Base-by-base conservation (phyloP, 257 asterid genomes). In the Parsonsia alboflavescens region DNA sequence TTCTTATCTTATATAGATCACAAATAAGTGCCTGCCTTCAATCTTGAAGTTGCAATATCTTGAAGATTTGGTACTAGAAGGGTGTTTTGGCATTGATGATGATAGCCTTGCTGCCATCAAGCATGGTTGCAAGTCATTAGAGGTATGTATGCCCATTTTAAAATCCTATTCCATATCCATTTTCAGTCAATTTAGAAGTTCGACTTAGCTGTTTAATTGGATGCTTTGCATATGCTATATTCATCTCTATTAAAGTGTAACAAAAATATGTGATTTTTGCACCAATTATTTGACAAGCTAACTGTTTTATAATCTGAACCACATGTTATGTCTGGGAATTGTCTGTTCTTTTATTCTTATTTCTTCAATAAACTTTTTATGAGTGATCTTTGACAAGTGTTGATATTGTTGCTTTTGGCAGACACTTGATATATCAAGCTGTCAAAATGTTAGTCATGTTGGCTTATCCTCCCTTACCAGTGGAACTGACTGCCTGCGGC, bases 401-500 rank as follows among this genome's bases (percentile, higher is more conserved):
- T 46, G 45, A 28, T 10, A 58, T 42, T 76, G 53, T 74, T 76
- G 44, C 76, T n/a, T 82, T 79, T 70, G 71, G 78, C 92, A 94
- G 98, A 87, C 82, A 70, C 97, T 94, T 57, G 91, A 94, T 84
- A 87, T 94, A 87, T 90, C 99, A 8, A 87, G 96, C 88, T 90
- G 98, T 78, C 95, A 85, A 83, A 92, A 88, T 71, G 84, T 90
- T 49, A 90, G 92, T 66, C 91, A 86, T n/a, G 82, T 85, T 68
- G 96, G 96, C 44, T 85, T 94, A 80, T 94, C 96, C 26, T 86
- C 90, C 82, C 87, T 93, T 73, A 87, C 96, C 46, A 84, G 80
- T 72, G 82, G 89, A 30, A 88, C 91, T 63, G 89, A 85, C 63
- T 77, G 81, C 68, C 70, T 94, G 78, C 84, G 83, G 78, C 90